Base-by-base conservation (phyloP, 164 flowering plant species). In the Buxus sempervirens region DNA sequence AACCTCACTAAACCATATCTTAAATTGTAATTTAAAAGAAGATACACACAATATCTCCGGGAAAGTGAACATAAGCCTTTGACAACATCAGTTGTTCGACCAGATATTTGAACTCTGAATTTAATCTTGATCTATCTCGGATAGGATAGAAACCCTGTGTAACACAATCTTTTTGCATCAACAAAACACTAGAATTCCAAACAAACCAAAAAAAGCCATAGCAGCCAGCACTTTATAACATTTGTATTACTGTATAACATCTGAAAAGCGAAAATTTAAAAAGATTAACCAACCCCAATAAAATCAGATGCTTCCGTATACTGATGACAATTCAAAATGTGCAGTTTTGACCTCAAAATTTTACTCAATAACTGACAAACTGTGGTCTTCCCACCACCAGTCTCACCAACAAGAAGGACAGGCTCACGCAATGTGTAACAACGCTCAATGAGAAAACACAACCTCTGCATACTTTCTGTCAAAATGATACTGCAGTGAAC, bases 311-410 rank as follows among this genome's bases (percentile, higher is more conserved):
- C 90, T 74, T 96, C 99, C 21, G 99, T 88, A 78, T 84, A 89
- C 78, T 87, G 96, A 65, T 96, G 99, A 72, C 99, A 96, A 73
- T 96, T 96, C 80, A 96, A 73, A 70, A 89, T 88, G 72, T 87
- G 90, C 22, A 96, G 76, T 51, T 79, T 84, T 25, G 78, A 83
- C 21, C 77, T 72, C 81, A 85, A 71, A 32, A 71, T 54, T 25
- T 53, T 36, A 75, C 97, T 89, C 71, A 96, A 80, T 64, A 93
- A 64, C 78, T 96, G 98, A 60, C 98, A 91, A 55, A 90, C 88
- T 53, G 97, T 90, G 18, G 99, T 96, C 79, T 96, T 96, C 58
- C 99, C 99, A 63, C 97, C 97, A 72, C 98, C 97, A 60, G 99
- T 96, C 80, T 93, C 99, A 59, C 99, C 99, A 79, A 96, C 95